phyloP scores from a whole-genome alignment of 2,329 filamentous ascomycete genomes.

The Fusarium sp. region DNA sequence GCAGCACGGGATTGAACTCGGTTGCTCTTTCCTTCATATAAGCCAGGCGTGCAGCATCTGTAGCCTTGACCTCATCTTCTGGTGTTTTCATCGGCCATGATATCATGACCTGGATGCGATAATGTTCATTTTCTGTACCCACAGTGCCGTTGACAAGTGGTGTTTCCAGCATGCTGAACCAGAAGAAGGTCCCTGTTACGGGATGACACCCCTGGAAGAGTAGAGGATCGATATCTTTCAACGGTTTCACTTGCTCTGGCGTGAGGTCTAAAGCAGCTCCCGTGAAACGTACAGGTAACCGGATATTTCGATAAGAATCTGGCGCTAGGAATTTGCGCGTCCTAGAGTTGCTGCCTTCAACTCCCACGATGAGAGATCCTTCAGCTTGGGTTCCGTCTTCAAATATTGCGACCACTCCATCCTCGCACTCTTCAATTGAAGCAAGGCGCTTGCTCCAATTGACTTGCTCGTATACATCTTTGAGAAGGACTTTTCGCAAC shows the following conservation, averaged over 20 bases:
- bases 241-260: conserved; percentile 6
- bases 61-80: conserved; percentile 7
- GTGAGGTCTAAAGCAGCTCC: conserved; percentile 9
- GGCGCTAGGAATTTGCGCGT: not conserved
- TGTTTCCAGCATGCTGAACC: conserved; percentile 5
- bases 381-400: not conserved
- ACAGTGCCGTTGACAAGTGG: not conserved
- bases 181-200: not conserved
- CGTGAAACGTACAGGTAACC: not conserved
- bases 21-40: conserved; percentile 11
- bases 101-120: conserved; percentile 8
- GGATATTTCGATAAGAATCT: conserved; percentile 1
- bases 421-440: not conserved
- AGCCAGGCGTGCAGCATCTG: not conserved
- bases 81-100: conserved; percentile 1
- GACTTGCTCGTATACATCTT: not conserved
- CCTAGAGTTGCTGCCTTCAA: conserved; percentile 13
- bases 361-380: not conserved
- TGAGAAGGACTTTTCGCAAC: conserved; percentile 1
- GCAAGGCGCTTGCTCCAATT: conserved; percentile 7
- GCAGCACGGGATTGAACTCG: conserved; percentile 1
- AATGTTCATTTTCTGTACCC: not conserved
- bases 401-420: not conserved
- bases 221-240: conserved; percentile 4
- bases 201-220: conserved; percentile 10